Conservation (phyloP, 2,329 filamentous ascomycete genomes). For the Sclerotinia subarctica region DNA sequence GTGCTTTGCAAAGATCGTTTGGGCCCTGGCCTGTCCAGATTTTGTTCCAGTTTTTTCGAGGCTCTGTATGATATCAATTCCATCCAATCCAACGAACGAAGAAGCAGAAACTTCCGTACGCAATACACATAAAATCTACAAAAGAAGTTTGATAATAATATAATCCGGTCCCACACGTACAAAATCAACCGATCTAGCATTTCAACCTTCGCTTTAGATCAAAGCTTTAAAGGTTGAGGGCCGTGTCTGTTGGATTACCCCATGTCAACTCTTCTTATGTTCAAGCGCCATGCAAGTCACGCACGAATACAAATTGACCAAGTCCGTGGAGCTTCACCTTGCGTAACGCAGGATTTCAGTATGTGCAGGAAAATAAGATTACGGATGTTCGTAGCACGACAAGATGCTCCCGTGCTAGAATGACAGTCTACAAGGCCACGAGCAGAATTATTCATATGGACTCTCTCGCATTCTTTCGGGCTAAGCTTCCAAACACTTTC, state of each 20-base stretch:
- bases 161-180: not conserved
- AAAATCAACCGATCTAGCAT: not conserved
- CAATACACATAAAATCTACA: not conserved
- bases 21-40: not conserved
- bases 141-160: not conserved
- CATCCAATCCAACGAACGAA: not conserved
- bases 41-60: not conserved
- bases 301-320: not conserved
- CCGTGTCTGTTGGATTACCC: not conserved
- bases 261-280: not conserved
- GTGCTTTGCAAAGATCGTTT: not conserved
- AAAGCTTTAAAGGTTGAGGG: not conserved
- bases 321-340: slow-evolving; percentile 3
- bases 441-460: not conserved
- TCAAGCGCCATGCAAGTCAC: slow-evolving; percentile 1
- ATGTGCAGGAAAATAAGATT: slow-evolving; percentile 13
- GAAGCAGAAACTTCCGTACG: not conserved
- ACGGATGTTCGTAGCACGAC: slow-evolving; percentile 1
- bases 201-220: not conserved
- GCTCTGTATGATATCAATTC: not conserved
- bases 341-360: not conserved
- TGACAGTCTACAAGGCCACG: not conserved
- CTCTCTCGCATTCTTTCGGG: not conserved
- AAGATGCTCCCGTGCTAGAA: not conserved
- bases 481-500: not conserved